A percentile compares a stretch with the other conserved stretches of the same genome.
These are phyloP conservation scores for Umbilicus rupestris DNA, from an alignment of 164 flowering plant genomes.

Conservation along the genomic window DNA sequence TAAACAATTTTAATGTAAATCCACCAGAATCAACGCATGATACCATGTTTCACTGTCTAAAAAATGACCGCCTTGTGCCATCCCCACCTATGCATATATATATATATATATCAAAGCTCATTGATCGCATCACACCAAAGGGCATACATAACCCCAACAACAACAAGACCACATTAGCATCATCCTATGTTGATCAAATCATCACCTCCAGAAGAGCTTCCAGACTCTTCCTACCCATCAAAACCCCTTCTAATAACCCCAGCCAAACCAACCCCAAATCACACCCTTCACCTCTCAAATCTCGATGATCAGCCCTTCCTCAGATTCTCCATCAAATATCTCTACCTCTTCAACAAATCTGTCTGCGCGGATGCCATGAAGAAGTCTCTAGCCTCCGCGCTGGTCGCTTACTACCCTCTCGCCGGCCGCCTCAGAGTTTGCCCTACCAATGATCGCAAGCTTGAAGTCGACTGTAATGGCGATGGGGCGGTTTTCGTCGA, in stretches of 20 bases:
- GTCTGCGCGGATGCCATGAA: conserved; percentile 28
- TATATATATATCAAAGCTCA: not conserved
- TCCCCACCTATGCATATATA: no score
- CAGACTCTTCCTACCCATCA: conserved; percentile 43
- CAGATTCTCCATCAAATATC: conserved; percentile 75
- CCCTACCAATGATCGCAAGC: conserved; percentile 37
- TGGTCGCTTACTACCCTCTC: conserved; percentile 79
- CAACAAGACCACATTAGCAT: not conserved
- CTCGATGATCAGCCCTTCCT: conserved; percentile 82
- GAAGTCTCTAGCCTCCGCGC: conserved; percentile 49
- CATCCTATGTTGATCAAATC: conserved; percentile 5
- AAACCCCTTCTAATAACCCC: conserved; percentile 48
- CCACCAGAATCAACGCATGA: no score
- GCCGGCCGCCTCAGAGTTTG: conserved; percentile 66
- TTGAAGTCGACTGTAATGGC: conserved; percentile 73
- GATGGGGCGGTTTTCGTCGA: conserved; percentile 82
- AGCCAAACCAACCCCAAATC: conserved; percentile 49
- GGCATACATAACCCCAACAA: no score
- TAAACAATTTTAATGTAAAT: no score
- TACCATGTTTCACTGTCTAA: no score
- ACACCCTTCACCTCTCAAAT: conserved; percentile 61
- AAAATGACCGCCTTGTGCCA: no score
- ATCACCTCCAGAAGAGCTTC: conserved; percentile 30
- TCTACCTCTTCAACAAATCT: conserved; percentile 47
- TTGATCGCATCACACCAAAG: not conserved